A percentile compares a stretch with the other conserved stretches of the same genome.
Conservation (phyloP, 202 grass and related monocot species). For the Cymbopogon flexuosus region DNA sequence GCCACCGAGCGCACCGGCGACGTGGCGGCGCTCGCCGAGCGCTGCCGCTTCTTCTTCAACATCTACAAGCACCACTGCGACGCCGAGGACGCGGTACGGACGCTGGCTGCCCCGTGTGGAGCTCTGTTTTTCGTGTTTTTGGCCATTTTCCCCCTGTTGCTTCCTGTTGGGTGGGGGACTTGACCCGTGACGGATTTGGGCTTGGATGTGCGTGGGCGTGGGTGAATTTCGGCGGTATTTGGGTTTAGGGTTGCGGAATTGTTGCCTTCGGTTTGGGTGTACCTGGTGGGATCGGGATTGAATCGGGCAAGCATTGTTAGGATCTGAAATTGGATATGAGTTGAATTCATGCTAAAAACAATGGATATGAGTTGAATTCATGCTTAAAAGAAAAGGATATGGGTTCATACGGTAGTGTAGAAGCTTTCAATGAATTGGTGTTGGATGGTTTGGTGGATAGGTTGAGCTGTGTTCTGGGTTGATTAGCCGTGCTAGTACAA, state of each 20-base stretch:
- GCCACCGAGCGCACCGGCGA: conserved; percentile 54
- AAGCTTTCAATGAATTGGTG: conserved; percentile 10
- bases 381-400: not conserved
- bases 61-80: conserved; percentile 90
- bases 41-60: conserved; percentile 71
- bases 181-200: conserved; percentile 27
- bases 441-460: not conserved
- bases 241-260: conserved; percentile 49
- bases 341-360: not conserved
- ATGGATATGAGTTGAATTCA: conserved; percentile 1
- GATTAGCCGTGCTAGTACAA: conserved; percentile 14
- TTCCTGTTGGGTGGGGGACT: not conserved
- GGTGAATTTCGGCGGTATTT: conserved; percentile 20
- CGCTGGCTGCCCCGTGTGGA: not conserved
- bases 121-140: conserved; percentile 11
- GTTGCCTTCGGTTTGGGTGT: not conserved
- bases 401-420: conserved; percentile 1
- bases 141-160: conserved; percentile 18
- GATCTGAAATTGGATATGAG: conserved; percentile 43
- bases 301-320: conserved; percentile 36
- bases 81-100: conserved; percentile 79
- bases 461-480: conserved; percentile 14
- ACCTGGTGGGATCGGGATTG: conserved; percentile 24
- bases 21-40: conserved; percentile 40
- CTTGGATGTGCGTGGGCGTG: not conserved